Evolutionary conservation across 2,329 filamentous ascomycete genomes (phyloP), one percentile per base, ranked within the genome.

Genomic region (Ciborinia camelliae): DNA sequence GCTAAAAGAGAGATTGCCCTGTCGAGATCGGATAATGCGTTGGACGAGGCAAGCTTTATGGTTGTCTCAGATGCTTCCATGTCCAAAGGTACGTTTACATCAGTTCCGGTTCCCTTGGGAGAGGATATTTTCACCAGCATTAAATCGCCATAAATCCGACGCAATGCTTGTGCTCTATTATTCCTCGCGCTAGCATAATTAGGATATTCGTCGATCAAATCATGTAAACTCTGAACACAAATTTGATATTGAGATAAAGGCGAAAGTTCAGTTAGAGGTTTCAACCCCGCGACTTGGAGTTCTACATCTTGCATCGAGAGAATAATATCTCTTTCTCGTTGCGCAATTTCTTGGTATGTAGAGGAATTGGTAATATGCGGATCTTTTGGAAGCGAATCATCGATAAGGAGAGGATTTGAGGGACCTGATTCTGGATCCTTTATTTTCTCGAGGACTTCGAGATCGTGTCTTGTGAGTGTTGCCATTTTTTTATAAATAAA

Each of bases 181-280:
- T 92, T 90, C 65, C 86, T 83, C 7, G 86, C 88, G 68, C 88
- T 90, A 28, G 90, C 89, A 75, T 93, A 93, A 39, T 78, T 76
- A 3, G 90, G 88, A 62, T 85, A 74, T 30, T 82, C 76, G 2
- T 78, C 72, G 48, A 92, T 83, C 39, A 92, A 79, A 2, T 76
- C 73, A 37, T 81, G 80, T 6, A 93, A 78, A 7, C 78, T 75
- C 12, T 75, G 73, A 23, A 87, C 75, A 62, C 80, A 81, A 43
- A 76, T 67, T 32, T 75, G 77, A 70, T 86, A 88, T 77, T 74
- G n/a, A 70, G 74, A 2, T 76, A 73, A 52, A 73, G 77, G 55
- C 78, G 75, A 50, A 47, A 65, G 60, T 26, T 62, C 50, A 54
- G 66, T 57, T 37, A 66, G 20, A 10, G 71, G 64, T n/a, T 69